Conservation (phyloP, 208 protist genomes). For the Crithidia fasciculata region DNA sequence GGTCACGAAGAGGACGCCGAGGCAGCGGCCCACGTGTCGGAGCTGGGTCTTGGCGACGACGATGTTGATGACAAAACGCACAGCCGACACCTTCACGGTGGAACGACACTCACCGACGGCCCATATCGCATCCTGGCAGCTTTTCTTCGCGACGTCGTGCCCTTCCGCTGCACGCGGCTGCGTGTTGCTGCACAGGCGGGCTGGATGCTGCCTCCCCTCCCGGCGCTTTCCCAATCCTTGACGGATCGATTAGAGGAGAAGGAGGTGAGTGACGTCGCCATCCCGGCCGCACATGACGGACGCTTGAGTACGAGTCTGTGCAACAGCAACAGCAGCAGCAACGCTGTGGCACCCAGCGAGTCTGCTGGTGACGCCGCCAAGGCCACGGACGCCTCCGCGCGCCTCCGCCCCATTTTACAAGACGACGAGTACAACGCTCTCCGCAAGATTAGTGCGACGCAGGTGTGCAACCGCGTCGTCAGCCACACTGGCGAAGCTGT, state of each 20-base stretch:
- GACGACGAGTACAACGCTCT: slow-evolving; percentile 28
- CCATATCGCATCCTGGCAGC: slow-evolving; percentile 29
- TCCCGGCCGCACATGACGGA: no score
- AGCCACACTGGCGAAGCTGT: slow-evolving; percentile 65
- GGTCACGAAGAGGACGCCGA: not conserved
- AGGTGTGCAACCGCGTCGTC: slow-evolving; percentile 53
- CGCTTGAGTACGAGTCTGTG: no score
- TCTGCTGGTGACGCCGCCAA: not conserved
- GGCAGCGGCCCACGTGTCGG: not conserved
- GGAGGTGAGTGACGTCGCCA: slow-evolving; percentile 7
- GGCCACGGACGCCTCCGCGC: not conserved
- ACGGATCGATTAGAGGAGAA: slow-evolving; percentile 17
- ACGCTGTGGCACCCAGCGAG: not conserved
- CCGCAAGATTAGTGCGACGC: slow-evolving; percentile 27
- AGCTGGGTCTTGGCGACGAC: not conserved
- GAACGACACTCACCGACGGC: not conserved
- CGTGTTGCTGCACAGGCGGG: slow-evolving; percentile 55
- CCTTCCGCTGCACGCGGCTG: slow-evolving; percentile 45
- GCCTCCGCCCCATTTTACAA: slow-evolving; percentile 15
- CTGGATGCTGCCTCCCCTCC: slow-evolving; percentile 52
- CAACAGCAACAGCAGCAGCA: not conserved
- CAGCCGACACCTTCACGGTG: not conserved
- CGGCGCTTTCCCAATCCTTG: slow-evolving; percentile 26
- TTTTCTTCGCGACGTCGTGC: slow-evolving; percentile 30
- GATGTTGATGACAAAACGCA: not conserved